Percentiles rank a stretch among this genome's conserved stretches.
These are phyloP conservation scores for Nakazawaea wickerhamii DNA, from an alignment of 805 yeast species.

Conservation along the genomic window DNA sequence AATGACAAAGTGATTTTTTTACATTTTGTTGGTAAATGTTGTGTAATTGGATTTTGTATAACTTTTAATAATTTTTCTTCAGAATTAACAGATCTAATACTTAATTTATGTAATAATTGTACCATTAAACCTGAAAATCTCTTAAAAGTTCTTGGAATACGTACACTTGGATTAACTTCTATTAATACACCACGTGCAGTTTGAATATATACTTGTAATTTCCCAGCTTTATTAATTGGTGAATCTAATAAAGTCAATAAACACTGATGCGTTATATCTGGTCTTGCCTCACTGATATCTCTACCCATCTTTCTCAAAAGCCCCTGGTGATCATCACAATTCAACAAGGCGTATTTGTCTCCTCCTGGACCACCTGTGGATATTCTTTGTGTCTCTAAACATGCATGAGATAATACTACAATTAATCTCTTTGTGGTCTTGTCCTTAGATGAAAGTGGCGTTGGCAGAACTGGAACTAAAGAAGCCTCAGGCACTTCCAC, in stretches of 20 bases:
- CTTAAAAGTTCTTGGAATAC: conserved; percentile 97
- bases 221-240: conserved; percentile 98
- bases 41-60: conserved; percentile 94
- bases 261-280: conserved; percentile 99
- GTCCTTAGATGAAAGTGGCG: conserved; percentile 75
- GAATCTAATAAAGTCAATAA: conserved; percentile 88
- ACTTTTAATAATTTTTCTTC: conserved; percentile 92
- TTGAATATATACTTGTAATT: conserved; percentile 91
- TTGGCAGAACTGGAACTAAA: conserved; percentile 83
- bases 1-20: conserved; percentile 88
- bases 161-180: conserved; percentile 93
- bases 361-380: conserved; percentile 74
- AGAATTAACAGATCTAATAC: conserved; percentile 90
- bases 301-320: conserved; percentile 91
- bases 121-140: conserved; percentile 98
- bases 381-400: conserved; percentile 90
- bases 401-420: conserved; percentile 94
- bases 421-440: conserved; percentile 81
- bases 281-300: conserved; percentile 96
- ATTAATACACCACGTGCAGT: conserved; percentile 92
- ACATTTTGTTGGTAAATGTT: conserved; percentile 94
- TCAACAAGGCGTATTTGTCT: conserved; percentile 87
- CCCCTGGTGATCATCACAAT: conserved; percentile 99
- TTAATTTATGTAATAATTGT: conserved; percentile 84
- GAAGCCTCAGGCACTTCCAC: conserved; percentile 47